Evolutionary conservation across 164 flowering plant species (phyloP).

Genomic region (Berberis vulgaris): DNA sequence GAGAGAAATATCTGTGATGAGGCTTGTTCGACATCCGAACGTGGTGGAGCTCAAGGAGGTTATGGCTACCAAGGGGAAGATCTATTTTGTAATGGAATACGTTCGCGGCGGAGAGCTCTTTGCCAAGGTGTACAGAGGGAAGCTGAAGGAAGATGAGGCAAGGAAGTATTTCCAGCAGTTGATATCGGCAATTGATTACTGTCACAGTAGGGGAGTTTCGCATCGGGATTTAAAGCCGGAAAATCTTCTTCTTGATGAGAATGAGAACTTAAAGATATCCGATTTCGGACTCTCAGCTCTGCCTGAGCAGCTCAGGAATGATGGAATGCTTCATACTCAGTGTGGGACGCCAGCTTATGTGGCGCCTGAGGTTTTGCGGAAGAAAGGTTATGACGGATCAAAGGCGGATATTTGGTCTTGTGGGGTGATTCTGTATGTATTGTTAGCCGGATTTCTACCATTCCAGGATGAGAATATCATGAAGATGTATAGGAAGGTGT

Average conservation of each 20-base stretch:
- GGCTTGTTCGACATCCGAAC: conserved; percentile 69
- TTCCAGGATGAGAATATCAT: conserved; percentile 66
- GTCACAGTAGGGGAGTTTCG: conserved; percentile 75
- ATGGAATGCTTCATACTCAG: conserved; percentile 77
- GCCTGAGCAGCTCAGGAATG: conserved; percentile 50
- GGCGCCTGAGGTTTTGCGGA: conserved; percentile 72
- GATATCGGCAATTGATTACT: conserved; percentile 66
- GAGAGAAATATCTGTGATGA: conserved; percentile 71
- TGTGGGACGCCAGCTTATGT: conserved; percentile 92
- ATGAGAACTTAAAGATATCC: conserved; percentile 52
- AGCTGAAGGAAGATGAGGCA: conserved; percentile 47
- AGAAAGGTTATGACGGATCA: conserved; percentile 69
- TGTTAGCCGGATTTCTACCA: conserved; percentile 69
- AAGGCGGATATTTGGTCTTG: conserved; percentile 85
- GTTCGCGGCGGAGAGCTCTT: conserved; percentile 77
- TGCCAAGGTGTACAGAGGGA: conserved; percentile 48
- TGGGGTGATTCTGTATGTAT: conserved; percentile 62
- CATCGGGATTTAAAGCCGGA: conserved; percentile 89
- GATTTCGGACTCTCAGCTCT: conserved; percentile 81
- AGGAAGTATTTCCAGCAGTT: conserved; percentile 69
- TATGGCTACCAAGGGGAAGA: conserved; percentile 64
- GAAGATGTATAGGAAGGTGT: conserved; percentile 56
- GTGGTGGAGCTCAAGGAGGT: conserved; percentile 73
- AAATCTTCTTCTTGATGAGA: conserved; percentile 64
- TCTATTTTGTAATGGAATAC: conserved; percentile 69